These are phyloP conservation scores for Tetrahymena thermophila DNA, from an alignment of 73 alveolate genomes.

Conservation along the genomic window DNA sequence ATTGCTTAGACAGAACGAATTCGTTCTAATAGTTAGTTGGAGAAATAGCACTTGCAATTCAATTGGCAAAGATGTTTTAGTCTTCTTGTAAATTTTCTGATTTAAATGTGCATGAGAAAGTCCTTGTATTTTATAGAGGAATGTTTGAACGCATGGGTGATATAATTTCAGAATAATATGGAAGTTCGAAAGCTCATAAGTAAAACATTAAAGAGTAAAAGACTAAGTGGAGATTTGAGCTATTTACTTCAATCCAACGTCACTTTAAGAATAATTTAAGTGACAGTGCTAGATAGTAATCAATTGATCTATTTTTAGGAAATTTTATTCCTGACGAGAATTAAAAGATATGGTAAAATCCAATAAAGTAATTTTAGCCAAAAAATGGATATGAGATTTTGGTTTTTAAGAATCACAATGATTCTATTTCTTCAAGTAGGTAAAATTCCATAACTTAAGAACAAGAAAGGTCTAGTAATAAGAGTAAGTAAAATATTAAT, in stretches of 20 bases:
- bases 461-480: not conserved
- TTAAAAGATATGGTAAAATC: not conserved
- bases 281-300: conserved; percentile 60
- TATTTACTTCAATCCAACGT: conserved; percentile 67
- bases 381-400: not conserved
- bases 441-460: not conserved
- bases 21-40: conserved; percentile 77
- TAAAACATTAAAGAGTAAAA: conserved; percentile 34
- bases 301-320: conserved; percentile 76
- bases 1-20: conserved; percentile 94
- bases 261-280: conserved; percentile 71
- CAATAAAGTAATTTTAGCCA: not conserved
- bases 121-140: conserved; percentile 14
- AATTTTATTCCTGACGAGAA: conserved; percentile 9
- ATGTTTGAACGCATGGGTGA: conserved; percentile 79
- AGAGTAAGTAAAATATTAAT: not conserved
- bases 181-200: conserved; percentile 83
- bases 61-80: conserved; percentile 45
- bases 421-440: not conserved
- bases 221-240: conserved; percentile 63
- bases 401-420: not conserved
- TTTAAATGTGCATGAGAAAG: conserved; percentile 10
- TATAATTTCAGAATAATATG: conserved; percentile 65
- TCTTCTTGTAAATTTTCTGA: conserved; percentile 7
- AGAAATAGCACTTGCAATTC: conserved; percentile 47